phyloP scores from a whole-genome alignment of 192 early-diverging fungal species.

The Phlyctochytrium bullatum region DNA sequence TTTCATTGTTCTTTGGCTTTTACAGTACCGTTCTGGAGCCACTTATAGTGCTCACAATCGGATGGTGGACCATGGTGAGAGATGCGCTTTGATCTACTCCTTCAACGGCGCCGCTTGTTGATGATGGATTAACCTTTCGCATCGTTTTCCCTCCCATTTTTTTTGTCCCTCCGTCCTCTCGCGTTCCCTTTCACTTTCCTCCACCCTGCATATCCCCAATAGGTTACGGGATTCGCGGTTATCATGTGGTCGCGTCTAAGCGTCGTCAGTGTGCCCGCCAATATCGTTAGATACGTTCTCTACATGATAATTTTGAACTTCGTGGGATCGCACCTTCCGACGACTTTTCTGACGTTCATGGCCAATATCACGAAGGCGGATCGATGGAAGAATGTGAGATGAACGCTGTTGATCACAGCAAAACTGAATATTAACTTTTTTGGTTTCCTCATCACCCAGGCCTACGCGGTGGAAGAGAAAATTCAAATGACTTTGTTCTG shows the following conservation, averaged over 20 bases:
- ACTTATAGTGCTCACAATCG: slow-evolving; percentile 26
- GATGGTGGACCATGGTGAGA: slow-evolving; percentile 28
- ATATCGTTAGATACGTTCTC: slow-evolving; percentile 2
- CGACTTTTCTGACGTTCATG: slow-evolving; percentile 30
- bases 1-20: slow-evolving; percentile 18
- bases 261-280: slow-evolving; percentile 10
- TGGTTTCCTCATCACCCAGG: slow-evolving; percentile 13
- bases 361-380: slow-evolving; percentile 13
- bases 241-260: slow-evolving; percentile 26
- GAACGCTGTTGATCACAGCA: background rate
- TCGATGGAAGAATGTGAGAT: background rate
- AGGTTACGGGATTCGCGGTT: slow-evolving; percentile 24
- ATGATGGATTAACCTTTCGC: too few relatives aligned
- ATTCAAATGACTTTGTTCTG: slow-evolving; percentile 33
- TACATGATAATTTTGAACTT: slow-evolving; percentile 32
- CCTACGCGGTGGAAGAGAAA: slow-evolving; percentile 24
- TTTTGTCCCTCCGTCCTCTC: too few relatives aligned
- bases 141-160: too few relatives aligned
- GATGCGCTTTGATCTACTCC: too few relatives aligned
- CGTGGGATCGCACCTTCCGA: slow-evolving; percentile 27
- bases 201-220: too few relatives aligned
- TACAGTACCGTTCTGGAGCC: slow-evolving; percentile 9
- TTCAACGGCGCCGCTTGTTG: too few relatives aligned
- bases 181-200: too few relatives aligned
- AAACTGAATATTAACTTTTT: too few relatives aligned